Conservation (phyloP, 2,329 filamentous ascomycete species). For the Trichoderma citrinoviride region DNA sequence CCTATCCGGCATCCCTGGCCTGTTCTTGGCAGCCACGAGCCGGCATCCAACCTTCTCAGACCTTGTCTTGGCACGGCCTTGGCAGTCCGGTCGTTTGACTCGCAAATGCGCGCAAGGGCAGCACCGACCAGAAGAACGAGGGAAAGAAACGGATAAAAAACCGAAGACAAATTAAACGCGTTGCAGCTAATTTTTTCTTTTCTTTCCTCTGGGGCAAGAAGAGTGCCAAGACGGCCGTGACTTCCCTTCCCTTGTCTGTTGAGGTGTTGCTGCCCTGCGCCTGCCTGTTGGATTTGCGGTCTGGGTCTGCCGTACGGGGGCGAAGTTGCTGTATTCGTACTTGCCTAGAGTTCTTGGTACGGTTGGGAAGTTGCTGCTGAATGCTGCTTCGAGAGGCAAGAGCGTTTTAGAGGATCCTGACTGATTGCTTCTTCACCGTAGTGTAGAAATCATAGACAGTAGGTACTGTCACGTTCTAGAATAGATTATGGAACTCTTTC, state of each 20-base stretch:
- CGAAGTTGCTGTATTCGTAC: background rate
- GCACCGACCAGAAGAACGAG: no score
- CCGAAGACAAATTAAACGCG: background rate
- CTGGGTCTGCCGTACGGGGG: background rate
- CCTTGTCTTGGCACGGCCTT: constrained; percentile 16
- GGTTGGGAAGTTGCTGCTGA: background rate
- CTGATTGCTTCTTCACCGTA: no score
- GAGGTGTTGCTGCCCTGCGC: background rate
- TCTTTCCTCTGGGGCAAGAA: background rate
- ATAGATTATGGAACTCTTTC: no score
- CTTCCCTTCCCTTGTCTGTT: background rate
- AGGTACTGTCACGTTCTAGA: no score
- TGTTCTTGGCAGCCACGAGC: constrained; percentile 1
- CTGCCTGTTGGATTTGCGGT: background rate
- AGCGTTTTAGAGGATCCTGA: no score
- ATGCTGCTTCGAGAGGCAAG: no score
- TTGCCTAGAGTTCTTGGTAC: background rate
- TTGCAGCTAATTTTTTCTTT: constrained; percentile 3
- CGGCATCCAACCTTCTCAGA: constrained; percentile 7
- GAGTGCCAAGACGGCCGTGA: constrained; percentile 1
- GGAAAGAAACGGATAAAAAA: background rate
- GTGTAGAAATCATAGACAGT: no score
- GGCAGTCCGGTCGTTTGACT: constrained; percentile 14
- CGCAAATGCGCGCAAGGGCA: background rate
- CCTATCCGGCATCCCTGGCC: background rate